Percentiles rank a stretch among this genome's conserved stretches.
Evolutionary conservation across 106 monocot genomes (phyloP).

Genomic region (Dioscorea dumetorum): DNA sequence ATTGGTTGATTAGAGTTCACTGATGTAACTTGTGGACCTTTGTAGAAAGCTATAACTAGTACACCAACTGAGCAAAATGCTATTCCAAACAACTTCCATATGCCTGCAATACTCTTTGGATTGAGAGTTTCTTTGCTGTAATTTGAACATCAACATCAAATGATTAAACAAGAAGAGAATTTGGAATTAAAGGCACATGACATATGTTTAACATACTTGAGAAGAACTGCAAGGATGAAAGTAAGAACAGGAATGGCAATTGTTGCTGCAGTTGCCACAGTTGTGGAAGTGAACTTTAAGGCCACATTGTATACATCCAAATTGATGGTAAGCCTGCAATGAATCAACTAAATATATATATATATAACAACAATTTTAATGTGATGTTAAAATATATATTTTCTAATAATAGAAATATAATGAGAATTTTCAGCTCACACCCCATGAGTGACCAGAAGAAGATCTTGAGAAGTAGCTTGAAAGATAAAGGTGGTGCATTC

Average conservation of each 20-base stretch:
- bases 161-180: background rate
- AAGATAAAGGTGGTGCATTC: background rate
- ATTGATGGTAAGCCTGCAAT: constrained; percentile 10
- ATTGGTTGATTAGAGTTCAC: too few species aligned
- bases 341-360: background rate
- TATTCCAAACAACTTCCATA: constrained; percentile 23
- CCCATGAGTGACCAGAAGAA: background rate
- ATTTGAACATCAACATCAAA: background rate
- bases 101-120: constrained; percentile 19
- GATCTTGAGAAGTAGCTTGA: background rate
- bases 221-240: background rate
- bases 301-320: constrained; percentile 12
- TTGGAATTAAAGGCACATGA: background rate
- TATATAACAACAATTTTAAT: background rate
- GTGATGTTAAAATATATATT: background rate
- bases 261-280: constrained; percentile 7
- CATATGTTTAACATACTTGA: background rate
- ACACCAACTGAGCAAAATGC: constrained; percentile 17
- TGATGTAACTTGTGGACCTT: constrained; percentile 11
- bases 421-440: background rate
- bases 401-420: background rate
- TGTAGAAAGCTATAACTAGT: constrained; percentile 6
- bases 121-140: constrained; percentile 23
- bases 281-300: constrained; percentile 14
- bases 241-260: constrained; percentile 11